Percentiles rank a stretch among this genome's conserved stretches.
Conservation (phyloP, 805 yeast species). For the Spathaspora hagerdaliae region DNA sequence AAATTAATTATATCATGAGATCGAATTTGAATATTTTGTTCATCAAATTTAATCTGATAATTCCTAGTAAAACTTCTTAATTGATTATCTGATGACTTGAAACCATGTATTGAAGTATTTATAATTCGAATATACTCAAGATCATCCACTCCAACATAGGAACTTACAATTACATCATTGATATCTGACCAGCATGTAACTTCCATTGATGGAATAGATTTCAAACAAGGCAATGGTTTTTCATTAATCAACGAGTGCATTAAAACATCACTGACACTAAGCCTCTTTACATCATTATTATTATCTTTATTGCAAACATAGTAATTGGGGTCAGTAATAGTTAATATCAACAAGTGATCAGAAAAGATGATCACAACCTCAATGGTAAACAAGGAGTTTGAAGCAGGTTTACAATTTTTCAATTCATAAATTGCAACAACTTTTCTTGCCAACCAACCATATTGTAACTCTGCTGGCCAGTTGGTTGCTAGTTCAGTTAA, state of each 20-base stretch:
- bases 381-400: slow-evolving; percentile 9
- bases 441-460: slow-evolving; percentile 83
- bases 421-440: slow-evolving; percentile 70
- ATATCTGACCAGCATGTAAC: slow-evolving; percentile 70
- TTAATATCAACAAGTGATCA: slow-evolving; percentile 68
- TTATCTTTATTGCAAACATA: slow-evolving; percentile 12
- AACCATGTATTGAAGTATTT: slow-evolving; percentile 21
- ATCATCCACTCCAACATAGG: slow-evolving; percentile 24
- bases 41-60: slow-evolving; percentile 21
- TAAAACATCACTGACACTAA: slow-evolving; percentile 71
- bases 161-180: slow-evolving; percentile 48
- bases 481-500: slow-evolving; percentile 76
- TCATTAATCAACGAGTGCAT: slow-evolving; percentile 91
- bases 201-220: slow-evolving; percentile 56
- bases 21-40: slow-evolving; percentile 4
- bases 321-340: slow-evolving; percentile 44
- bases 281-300: slow-evolving; percentile 28
- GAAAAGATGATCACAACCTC: slow-evolving; percentile 75
- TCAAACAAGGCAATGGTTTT: slow-evolving; percentile 56
- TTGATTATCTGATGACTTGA: slow-evolving; percentile 15
- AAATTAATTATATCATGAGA: slow-evolving; percentile 47
- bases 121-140: slow-evolving; percentile 25
- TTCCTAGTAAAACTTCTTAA: slow-evolving; percentile 18
- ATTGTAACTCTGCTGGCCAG: slow-evolving; percentile 86
- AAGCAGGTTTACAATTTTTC: slow-evolving; percentile 17